Conservation (phyloP, 768 basidiomycete genomes). For the Leucocoprinus birnbaumii region DNA sequence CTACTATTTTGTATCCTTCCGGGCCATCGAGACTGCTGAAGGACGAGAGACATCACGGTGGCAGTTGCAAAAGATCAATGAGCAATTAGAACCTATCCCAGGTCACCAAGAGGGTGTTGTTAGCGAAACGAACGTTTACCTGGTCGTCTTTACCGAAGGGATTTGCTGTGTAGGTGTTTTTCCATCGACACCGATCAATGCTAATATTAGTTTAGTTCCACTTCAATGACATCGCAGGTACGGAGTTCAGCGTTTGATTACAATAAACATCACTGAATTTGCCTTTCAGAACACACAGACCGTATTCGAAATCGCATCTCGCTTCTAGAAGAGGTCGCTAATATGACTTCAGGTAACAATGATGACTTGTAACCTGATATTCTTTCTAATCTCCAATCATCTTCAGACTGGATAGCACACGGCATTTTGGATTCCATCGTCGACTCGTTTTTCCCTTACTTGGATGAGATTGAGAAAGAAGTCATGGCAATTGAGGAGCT, state of each 20-base stretch:
- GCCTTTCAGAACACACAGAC: constrained; percentile 67
- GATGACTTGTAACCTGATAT: too few species aligned
- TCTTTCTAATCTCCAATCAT: neutral
- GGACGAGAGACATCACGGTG: constrained; percentile 37
- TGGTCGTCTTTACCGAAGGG: constrained; percentile 87
- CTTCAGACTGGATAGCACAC: constrained; percentile 89
- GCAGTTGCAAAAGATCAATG: constrained; percentile 25
- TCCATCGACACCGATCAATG: constrained; percentile 3
- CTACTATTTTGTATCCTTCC: constrained; percentile 89
- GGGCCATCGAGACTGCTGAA: constrained; percentile 66
- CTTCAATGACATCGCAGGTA: constrained; percentile 5
- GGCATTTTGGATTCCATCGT: constrained; percentile 91
- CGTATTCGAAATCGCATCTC: constrained; percentile 71
- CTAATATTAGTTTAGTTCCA: constrained; percentile 56
- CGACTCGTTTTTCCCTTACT: constrained; percentile 87
- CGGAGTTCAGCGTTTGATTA: neutral
- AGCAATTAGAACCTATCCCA: constrained; percentile 17
- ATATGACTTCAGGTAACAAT: constrained; percentile 75
- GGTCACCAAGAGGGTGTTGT: constrained; percentile 42
- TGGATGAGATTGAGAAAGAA: constrained; percentile 79
- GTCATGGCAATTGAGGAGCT: constrained; percentile 74
- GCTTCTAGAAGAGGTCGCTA: constrained; percentile 55
- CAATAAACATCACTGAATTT: neutral
- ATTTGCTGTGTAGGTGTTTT: constrained; percentile 62
- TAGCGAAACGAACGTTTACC: constrained; percentile 82